Base-by-base conservation (phyloP, 208 protist genomes). In the Vickermania spadyakhi region DNA sequence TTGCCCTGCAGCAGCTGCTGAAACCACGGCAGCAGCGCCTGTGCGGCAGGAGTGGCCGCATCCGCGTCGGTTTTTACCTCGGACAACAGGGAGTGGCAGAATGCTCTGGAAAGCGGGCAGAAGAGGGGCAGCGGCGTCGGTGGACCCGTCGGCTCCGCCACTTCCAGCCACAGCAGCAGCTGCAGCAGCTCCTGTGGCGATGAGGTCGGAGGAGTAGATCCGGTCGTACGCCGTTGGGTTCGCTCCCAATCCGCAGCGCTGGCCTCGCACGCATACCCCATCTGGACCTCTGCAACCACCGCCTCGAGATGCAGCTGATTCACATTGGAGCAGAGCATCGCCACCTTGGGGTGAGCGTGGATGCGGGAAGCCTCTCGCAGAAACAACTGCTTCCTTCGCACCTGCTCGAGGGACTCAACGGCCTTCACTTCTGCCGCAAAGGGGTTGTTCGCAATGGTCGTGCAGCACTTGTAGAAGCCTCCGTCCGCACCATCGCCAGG, bases 221-320 rank as follows among this genome's bases (percentile, higher is more conserved):
- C 18, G 5, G 64, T 53, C 2, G 56, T 62, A 36, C 64, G 62
- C 25, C 51, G 45, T 3, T 55, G 62, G 1, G 68, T 56, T 7
- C 3, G 0, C 11, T 56, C 25, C 23, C 45, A 36, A 2, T 64
- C 60, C 28, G 26, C 30, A 0, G 42, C 7, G 11, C 55, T 83
- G 60, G 4, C 51, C 54, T 11, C 54, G 63, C 23, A 41, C 7
- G 58, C 11, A 18, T 58, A 67, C 18, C 83, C 79, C 23, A 66
- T 77, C 31, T 69, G 55, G 29, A 87, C 75, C 26, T 64, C 25
- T 23, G 28, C 27, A 31, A 90, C 77, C 22, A 76, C 49, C 13
- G 76, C 83, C 31, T 77, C 77, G 5, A 90, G 49, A 67, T 87
- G 76, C 0, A 64, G 62, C n/a, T 62, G n/a, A 41, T 82, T 85